phyloP scores from a whole-genome alignment of 2,329 filamentous ascomycete genomes.

The Diaporthe sp. region DNA sequence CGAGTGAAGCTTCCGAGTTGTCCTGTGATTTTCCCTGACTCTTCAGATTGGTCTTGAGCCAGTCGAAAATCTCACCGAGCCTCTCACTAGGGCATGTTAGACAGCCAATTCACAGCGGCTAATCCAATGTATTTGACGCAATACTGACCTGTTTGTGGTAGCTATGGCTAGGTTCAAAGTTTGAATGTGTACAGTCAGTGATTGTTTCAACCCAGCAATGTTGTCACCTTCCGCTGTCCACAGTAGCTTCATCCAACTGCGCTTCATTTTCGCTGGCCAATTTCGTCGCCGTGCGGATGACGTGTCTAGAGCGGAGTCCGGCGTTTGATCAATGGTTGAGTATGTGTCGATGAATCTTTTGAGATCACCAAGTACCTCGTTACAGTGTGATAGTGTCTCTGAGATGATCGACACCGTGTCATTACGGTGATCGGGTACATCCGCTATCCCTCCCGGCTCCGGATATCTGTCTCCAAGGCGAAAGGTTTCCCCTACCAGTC shows the following conservation, averaged over 20 bases:
- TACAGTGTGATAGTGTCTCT: neutral
- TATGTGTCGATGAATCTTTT: neutral
- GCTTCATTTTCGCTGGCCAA: neutral
- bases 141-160: neutral
- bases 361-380: neutral
- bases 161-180: neutral
- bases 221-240: neutral
- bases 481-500: neutral
- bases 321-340: neutral
- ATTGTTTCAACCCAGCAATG: neutral
- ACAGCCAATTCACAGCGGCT: neutral
- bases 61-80: neutral
- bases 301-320: neutral
- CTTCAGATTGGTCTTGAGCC: neutral
- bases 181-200: neutral
- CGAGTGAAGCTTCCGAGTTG: neutral
- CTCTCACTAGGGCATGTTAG: neutral
- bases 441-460: neutral
- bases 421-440: neutral
- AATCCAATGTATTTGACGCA: rapidly evolving
- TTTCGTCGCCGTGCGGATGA: neutral
- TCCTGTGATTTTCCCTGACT: neutral
- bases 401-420: neutral
- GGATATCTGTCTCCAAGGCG: too few relatives aligned
- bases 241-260: neutral